Percentiles rank a stretch among this genome's conserved stretches.
Evolutionary conservation across 805 yeast genomes (phyloP).

Genomic region (Tetrapisispora phaffii): DNA sequence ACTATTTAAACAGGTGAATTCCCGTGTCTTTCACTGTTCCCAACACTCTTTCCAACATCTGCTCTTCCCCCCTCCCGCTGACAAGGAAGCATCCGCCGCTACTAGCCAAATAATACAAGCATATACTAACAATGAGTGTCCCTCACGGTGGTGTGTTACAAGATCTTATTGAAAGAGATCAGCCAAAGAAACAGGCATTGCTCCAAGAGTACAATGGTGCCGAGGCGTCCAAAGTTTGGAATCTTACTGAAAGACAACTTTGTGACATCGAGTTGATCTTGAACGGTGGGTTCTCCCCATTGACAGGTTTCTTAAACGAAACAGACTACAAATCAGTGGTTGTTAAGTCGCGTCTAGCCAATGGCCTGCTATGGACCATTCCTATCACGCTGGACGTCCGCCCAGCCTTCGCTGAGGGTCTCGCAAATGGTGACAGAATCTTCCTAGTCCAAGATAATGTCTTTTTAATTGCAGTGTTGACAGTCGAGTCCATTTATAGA

Average conservation of each 20-base stretch:
- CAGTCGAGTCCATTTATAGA: constrained; percentile 66
- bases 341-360: constrained; percentile 54
- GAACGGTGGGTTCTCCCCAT: constrained; percentile 89
- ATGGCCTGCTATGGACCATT: constrained; percentile 80
- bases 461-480: constrained; percentile 67
- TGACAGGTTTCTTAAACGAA: constrained; percentile 54
- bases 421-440: constrained; percentile 35
- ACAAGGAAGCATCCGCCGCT: no score
- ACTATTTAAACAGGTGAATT: no score
- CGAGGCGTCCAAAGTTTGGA: constrained; percentile 23
- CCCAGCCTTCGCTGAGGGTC: constrained; percentile 27
- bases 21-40: no score
- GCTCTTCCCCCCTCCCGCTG: no score
- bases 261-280: constrained; percentile 88
- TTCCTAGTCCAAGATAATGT: constrained; percentile 76
- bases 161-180: constrained; percentile 79
- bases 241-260: constrained; percentile 73
- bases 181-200: constrained; percentile 44
- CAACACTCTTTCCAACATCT: no score
- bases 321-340: constrained; percentile 59
- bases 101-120: no score
- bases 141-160: constrained; percentile 92
- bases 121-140: constrained; percentile 39
- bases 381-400: constrained; percentile 84
- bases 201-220: constrained; percentile 42